A percentile compares a stretch with the other conserved stretches of the same genome.
Evolutionary conservation across 148 eudicot genomes (phyloP).

Genomic region (Vaccinium darrowii): DNA sequence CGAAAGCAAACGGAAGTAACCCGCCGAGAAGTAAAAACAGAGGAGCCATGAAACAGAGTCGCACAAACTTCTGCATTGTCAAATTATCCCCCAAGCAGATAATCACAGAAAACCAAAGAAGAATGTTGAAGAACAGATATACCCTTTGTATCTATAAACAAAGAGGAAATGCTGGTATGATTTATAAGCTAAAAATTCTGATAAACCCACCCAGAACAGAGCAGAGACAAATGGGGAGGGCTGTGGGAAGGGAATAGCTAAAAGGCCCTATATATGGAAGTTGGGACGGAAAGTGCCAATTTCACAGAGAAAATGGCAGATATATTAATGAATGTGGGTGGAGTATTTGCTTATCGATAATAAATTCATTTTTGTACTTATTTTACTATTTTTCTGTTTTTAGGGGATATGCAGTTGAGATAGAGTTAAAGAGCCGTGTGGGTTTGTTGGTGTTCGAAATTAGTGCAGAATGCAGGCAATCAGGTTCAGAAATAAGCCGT

Average conservation of each 20-base stretch:
- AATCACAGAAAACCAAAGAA: background rate
- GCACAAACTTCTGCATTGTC: constrained; percentile 33
- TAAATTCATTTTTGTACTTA: background rate
- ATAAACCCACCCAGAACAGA: constrained; percentile 43
- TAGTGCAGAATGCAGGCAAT: background rate
- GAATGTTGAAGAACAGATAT: constrained; percentile 12
- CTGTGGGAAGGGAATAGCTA: constrained; percentile 30
- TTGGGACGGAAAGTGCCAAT: constrained; percentile 46
- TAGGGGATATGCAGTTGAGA: constrained; percentile 29
- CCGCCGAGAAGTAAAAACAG: constrained; percentile 37
- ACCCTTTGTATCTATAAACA: background rate
- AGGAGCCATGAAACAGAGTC: constrained; percentile 32
- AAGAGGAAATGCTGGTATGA: constrained; percentile 33
- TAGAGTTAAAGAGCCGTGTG: constrained; percentile 62
- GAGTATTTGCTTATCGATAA: constrained; percentile 1
- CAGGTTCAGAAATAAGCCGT: background rate
- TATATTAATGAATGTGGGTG: constrained; percentile 40
- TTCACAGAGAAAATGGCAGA: constrained; percentile 32
- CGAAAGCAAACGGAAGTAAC: constrained; percentile 40
- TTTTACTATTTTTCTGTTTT: background rate
- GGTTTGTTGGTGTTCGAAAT: constrained; percentile 47
- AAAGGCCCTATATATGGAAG: constrained; percentile 55
- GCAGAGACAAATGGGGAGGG: constrained; percentile 18
- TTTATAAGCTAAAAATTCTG: constrained; percentile 58
- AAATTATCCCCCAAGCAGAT: background rate